These are phyloP conservation scores for Cordia subcordata DNA, from an alignment of 257 asterid species.

Conservation along the genomic window DNA sequence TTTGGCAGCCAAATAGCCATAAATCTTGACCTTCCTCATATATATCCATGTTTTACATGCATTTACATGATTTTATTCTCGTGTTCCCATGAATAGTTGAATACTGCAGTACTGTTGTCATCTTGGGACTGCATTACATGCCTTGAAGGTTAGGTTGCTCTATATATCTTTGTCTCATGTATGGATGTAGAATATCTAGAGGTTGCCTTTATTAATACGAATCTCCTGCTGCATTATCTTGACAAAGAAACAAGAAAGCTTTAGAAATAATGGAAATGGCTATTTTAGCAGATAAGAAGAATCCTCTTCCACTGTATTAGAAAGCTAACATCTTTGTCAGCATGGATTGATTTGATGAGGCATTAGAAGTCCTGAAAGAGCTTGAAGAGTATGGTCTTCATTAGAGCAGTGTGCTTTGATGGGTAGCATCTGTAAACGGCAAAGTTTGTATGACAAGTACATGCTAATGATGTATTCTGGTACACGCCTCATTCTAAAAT, in stretches of 20 bases:
- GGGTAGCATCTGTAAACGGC: constrained; percentile 85
- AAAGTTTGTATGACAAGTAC: constrained; percentile 65
- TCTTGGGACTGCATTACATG: constrained; percentile 88
- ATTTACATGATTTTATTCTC: too few relatives aligned
- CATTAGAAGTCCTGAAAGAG: constrained; percentile 89
- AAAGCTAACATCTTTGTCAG: constrained; percentile 89
- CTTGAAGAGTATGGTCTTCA: constrained; percentile 86
- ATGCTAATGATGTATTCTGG: too few relatives aligned
- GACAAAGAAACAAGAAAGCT: constrained; percentile 74
- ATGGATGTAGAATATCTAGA: too few relatives aligned
- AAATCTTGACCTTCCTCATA: too few relatives aligned
- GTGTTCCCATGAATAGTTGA: too few relatives aligned
- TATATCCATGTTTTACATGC: too few relatives aligned
- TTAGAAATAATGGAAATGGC: constrained; percentile 88
- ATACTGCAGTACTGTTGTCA: too few relatives aligned
- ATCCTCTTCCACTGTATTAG: constrained; percentile 92
- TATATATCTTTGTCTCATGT: too few relatives aligned
- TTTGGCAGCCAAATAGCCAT: too few relatives aligned
- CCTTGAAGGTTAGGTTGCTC: constrained; percentile 53
- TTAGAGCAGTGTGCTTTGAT: constrained; percentile 88
- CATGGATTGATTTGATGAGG: constrained; percentile 75
- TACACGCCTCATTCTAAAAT: too few relatives aligned
- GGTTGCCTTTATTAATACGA: background rate
- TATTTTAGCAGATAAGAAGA: constrained; percentile 85
- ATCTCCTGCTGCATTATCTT: background rate